These are phyloP conservation scores for Scytalidium sp. DNA, from an alignment of 2,329 filamentous ascomycete genomes.

Conservation along the genomic window DNA sequence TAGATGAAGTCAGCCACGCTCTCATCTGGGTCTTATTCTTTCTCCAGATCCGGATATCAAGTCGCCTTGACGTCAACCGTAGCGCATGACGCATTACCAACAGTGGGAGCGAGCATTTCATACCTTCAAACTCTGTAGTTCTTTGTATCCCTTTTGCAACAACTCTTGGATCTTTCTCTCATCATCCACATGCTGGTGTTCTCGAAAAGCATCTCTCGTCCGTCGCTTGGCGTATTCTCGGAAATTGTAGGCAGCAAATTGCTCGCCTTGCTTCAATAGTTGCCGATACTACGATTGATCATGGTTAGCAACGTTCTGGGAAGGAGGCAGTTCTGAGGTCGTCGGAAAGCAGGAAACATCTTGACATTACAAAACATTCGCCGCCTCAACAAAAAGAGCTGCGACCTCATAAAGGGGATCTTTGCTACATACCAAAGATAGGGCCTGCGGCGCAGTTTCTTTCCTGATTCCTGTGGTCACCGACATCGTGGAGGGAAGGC, in stretches of 20 bases:
- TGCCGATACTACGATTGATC: conserved; percentile 75
- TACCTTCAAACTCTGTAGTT: conserved; percentile 90
- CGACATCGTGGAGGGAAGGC: conserved; percentile 22
- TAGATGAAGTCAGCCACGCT: conserved; percentile 11
- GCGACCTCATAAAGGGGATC: background rate
- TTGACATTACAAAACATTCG: background rate
- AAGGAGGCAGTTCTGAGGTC: background rate
- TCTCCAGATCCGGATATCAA: background rate
- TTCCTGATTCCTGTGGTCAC: conserved; percentile 19
- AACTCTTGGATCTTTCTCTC: conserved; percentile 78
- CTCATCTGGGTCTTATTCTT: background rate
- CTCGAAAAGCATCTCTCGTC: conserved; percentile 86
- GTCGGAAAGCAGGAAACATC: background rate
- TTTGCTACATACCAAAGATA: conserved; percentile 26
- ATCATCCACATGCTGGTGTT: conserved; percentile 72
- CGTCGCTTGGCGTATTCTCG: conserved; percentile 91
- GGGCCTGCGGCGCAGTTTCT: conserved; percentile 25
- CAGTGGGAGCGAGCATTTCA: conserved; percentile 25
- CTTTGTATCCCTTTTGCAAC: conserved; percentile 82
- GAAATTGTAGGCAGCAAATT: conserved; percentile 97
- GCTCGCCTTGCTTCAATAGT: conserved; percentile 77
- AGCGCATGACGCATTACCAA: background rate
- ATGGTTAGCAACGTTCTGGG: conserved; percentile 4
- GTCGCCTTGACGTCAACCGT: background rate
- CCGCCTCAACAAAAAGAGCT: background rate